Evolutionary conservation across 1,284 basidiomycete genomes (phyloP).

Genomic region (Schizopora paradoxa): DNA sequence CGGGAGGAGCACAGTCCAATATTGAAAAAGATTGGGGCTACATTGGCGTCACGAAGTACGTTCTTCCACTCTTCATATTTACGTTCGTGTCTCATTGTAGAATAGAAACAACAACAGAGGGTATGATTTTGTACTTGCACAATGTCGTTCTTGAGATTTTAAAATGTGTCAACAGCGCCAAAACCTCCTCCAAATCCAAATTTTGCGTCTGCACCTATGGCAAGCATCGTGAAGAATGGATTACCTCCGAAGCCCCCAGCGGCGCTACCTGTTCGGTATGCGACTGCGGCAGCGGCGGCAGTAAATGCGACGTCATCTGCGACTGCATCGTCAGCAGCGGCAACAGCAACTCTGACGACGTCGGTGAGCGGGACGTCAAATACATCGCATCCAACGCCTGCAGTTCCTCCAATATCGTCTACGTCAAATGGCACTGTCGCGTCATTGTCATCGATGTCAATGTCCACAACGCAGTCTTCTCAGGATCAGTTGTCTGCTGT

Average conservation of each 20-base stretch:
- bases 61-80: constrained; percentile 15
- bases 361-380: too few relatives aligned
- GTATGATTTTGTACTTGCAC: not conserved
- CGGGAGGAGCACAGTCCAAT: constrained; percentile 67
- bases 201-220: constrained; percentile 76
- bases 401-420: constrained; percentile 24
- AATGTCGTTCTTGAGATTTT: not conserved
- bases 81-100: constrained; percentile 10
- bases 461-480: constrained; percentile 32
- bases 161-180: constrained; percentile 31
- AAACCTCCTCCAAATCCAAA: constrained; percentile 80
- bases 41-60: constrained; percentile 64
- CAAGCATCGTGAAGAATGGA: constrained; percentile 70
- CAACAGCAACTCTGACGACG: constrained; percentile 20
- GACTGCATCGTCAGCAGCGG: constrained; percentile 17
- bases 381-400: constrained; percentile 18
- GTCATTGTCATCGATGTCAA: constrained; percentile 30
- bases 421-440: constrained; percentile 22
- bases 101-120: constrained; percentile 31
- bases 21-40: constrained; percentile 63
- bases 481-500: constrained; percentile 47
- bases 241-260: constrained; percentile 47
- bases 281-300: constrained; percentile 87
- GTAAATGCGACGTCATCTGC: constrained; percentile 42
- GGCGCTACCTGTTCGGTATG: constrained; percentile 81